Base-by-base conservation (phyloP, 139 green algal genomes). In the Asterochloris sp. region DNA sequence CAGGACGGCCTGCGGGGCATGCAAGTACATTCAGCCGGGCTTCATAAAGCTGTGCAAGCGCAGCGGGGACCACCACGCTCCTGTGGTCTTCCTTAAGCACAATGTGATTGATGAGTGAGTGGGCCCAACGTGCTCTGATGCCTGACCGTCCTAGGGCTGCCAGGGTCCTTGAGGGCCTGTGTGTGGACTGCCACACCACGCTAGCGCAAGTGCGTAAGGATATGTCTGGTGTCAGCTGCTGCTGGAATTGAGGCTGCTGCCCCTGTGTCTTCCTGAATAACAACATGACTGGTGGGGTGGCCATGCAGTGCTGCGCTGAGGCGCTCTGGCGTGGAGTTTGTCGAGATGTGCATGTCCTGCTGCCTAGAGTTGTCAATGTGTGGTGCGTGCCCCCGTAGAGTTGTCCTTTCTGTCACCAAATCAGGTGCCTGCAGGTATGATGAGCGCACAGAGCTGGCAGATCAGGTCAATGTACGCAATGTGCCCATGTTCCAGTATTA, bases 61-160 rank as follows among this genome's bases (percentile, higher is more conserved):
- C 28, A 84, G 86, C 29, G 80, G 62, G 13, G 84, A 85, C 0
- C 60, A 83, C 38, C 79, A 88, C 12, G 62, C 77, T 23, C 80
- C 81, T n/a, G 88, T 91, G 23, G 73, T 89, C 12, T 91, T 91
- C 29, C 62, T 87, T 16, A 90, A 90, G 66, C 88, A 91, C 75
- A 91, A 91, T 54, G 84, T 91, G 26, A 83, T 88, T 68, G 86
- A 91, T 54, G 86, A 91, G 75, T 87, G 79, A 83, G 83, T 60
- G n/a, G 74, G 13, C 12, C 11, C 16, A 26, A 0, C 8, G 11
- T 17, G n/a, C 9, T 21, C 21, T 76, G 21, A 27, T 76, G 69
- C 28, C 69, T 76, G 69, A 38, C n/a, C 6, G 23, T 54, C 11
- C 29, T 21, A 54, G 8, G 8, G 29, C 28, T 54, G 21, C 69